Percentiles rank a stretch among this genome's conserved stretches.
Conservation (phyloP, 768 basidiomycete species). For the Calvatia gigantea region DNA sequence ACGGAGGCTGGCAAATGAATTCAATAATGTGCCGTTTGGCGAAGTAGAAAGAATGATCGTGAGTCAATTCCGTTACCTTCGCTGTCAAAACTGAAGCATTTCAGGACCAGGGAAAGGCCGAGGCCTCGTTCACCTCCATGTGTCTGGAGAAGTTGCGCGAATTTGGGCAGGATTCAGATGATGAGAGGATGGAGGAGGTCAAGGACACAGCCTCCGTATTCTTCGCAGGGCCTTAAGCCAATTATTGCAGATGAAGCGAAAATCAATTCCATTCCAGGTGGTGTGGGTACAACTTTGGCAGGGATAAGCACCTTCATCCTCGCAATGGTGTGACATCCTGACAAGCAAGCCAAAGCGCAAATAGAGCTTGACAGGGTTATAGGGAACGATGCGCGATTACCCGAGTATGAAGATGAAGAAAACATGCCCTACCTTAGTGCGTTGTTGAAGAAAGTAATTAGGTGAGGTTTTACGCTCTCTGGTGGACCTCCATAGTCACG, state of each 20-base stretch:
- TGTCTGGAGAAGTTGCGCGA: constrained; percentile 15
- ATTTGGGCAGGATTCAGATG: constrained; percentile 10
- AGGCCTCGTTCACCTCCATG: constrained; percentile 16
- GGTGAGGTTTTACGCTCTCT: too few relatives aligned
- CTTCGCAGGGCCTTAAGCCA: constrained; percentile 11
- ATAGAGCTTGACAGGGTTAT: constrained; percentile 13
- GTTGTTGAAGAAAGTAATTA: constrained; percentile 20
- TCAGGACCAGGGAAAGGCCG: background rate
- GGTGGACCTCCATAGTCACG: constrained; percentile 4
- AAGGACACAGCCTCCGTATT: constrained; percentile 17
- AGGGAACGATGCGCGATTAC: constrained; percentile 10
- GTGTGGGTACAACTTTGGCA: constrained; percentile 20
- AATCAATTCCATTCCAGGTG: background rate
- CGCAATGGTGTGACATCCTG: constrained; percentile 14
- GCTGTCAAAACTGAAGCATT: background rate
- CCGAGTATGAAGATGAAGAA: constrained; percentile 16
- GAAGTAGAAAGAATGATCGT: constrained; percentile 6
- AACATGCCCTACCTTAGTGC: constrained; percentile 21
- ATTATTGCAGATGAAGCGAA: background rate
- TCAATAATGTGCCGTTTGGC: constrained; percentile 33
- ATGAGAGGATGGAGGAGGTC: constrained; percentile 8
- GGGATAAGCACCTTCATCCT: constrained; percentile 37
- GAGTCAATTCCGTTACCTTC: background rate
- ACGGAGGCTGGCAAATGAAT: constrained; percentile 27
- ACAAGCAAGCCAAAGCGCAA: constrained; percentile 10